Evolutionary conservation across 176 grass and related monocot genomes (phyloP).

Genomic region (Juncus effusus): DNA sequence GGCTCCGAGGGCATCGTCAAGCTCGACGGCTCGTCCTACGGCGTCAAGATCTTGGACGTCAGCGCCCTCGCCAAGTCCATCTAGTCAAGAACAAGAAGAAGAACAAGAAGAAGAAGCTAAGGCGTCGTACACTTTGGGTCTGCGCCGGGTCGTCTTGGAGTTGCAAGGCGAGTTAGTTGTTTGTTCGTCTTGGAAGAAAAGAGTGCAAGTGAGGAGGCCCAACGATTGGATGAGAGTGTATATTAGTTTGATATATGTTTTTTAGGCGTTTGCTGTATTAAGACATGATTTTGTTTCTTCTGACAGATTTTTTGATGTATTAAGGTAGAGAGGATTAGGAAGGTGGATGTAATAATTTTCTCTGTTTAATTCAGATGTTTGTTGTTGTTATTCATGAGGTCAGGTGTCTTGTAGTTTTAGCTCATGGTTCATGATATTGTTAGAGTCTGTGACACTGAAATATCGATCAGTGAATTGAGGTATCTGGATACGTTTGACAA

Average conservation of each 20-base stretch:
- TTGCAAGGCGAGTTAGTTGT: neutral
- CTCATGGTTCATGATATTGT: too few relatives aligned
- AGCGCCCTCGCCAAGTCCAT: conserved; percentile 81
- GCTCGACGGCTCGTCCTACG: conserved; percentile 84
- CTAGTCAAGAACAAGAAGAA: conserved; percentile 25
- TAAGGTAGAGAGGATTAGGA: too few relatives aligned
- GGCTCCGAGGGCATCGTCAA: conserved; percentile 95
- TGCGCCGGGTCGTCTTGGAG: neutral
- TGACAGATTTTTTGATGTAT: too few relatives aligned
- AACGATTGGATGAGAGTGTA: conserved; percentile 5
- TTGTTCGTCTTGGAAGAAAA: conserved; percentile 4
- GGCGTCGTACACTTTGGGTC: neutral
- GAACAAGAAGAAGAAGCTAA: conserved; percentile 1
- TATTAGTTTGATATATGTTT: conserved; percentile 1
- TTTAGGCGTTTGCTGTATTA: conserved; percentile 9
- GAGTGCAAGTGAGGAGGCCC: neutral
- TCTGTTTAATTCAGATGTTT: too few relatives aligned
- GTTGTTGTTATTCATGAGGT: too few relatives aligned
- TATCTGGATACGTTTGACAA: too few relatives aligned
- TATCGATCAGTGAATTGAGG: too few relatives aligned
- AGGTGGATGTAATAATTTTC: too few relatives aligned
- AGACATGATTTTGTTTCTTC: neutral
- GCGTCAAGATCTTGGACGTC: conserved; percentile 97
- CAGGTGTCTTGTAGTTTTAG: too few relatives aligned
- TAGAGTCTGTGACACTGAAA: too few relatives aligned